Base-by-base conservation (phyloP, 176 grass and related monocot species). In the Oryza brachyantha region DNA sequence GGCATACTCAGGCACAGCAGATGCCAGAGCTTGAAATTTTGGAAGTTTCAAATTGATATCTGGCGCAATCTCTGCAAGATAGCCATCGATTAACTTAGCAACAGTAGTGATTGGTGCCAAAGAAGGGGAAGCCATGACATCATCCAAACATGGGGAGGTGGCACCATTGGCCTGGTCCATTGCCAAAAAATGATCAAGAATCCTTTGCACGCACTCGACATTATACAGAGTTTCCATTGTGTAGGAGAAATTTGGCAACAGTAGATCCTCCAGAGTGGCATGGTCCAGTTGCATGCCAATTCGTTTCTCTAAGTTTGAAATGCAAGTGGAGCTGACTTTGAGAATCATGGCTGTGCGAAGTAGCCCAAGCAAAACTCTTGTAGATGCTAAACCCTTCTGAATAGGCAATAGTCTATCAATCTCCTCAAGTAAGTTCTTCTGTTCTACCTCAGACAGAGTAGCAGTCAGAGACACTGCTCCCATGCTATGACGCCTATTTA, bases 211-310 rank as follows among this genome's bases (percentile, higher is more conserved):
- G 50, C 93, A 97, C 85, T 97, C 91, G 0, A 97, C 93, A 19
- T 93, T 91, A 63, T 97, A 97, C n/a, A 97, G 89, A 71, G 93
- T 91, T 70, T 97, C 93, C 90, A 91, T 93, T 14, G 91, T 90
- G 36, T 93, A 87, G 25, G 93, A 91, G 78, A 91, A 97, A 36
- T 86, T 97, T 7, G 93, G 93, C 78, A 97, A 73, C 29, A 97
- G 68, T 42, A 97, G 64, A 74, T 97, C 93, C 81, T 97, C 93
- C 48, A 97, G 80, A 74, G 74, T 91, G 22, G 91, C 88, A 66
- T 97, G 86, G 63, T 97, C 91, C 7, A 97, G 86, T 57, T 97
- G 88, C 74, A 93, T 85, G 69, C 93, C 93, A 12, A 97, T 88
- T 58, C 91, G 66, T 67, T 80, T 93, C 83, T 97, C 93, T 35